phyloP scores from a whole-genome alignment of 1,284 basidiomycete genomes.

The Leccinum insolens region DNA sequence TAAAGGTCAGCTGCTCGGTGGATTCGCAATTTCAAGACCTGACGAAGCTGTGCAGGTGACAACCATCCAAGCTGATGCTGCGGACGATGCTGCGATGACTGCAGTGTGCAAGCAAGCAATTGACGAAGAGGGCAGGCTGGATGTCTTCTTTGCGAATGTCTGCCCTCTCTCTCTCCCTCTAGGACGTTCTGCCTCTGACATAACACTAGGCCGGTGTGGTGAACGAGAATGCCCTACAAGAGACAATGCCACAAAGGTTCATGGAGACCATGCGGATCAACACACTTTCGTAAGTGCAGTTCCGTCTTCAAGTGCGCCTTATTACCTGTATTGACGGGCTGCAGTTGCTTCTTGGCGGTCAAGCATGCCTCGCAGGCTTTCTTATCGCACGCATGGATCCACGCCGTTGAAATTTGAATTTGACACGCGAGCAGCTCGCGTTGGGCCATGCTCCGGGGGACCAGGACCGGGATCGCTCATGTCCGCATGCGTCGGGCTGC shows the following conservation, averaged over 20 bases:
- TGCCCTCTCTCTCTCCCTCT: slow-evolving; percentile 23
- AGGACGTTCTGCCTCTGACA: slow-evolving; percentile 11
- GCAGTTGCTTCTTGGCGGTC: slow-evolving; percentile 87
- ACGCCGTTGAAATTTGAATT: slow-evolving; percentile 1
- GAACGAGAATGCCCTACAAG: slow-evolving; percentile 47
- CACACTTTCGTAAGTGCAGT: slow-evolving; percentile 66
- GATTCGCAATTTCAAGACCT: slow-evolving; percentile 9
- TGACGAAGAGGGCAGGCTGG: slow-evolving; percentile 81
- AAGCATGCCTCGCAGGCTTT: slow-evolving; percentile 75
- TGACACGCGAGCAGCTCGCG: slow-evolving; percentile 52
- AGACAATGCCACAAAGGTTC: slow-evolving; percentile 69
- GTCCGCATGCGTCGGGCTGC: slow-evolving; percentile 63
- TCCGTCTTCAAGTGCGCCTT: neutral
- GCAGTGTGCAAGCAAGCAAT: slow-evolving; percentile 73
- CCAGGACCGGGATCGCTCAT: slow-evolving; percentile 44
- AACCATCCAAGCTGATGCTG: slow-evolving; percentile 77
- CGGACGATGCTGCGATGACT: slow-evolving; percentile 75
- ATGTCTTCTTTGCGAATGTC: slow-evolving; percentile 95
- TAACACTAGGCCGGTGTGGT: slow-evolving; percentile 65
- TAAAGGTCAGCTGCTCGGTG: slow-evolving; percentile 57
- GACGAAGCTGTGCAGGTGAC: slow-evolving; percentile 57
- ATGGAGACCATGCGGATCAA: slow-evolving; percentile 84
- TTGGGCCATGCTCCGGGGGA: slow-evolving; percentile 63
- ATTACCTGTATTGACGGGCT: slow-evolving; percentile 8
- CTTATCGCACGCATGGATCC: neutral